These are phyloP conservation scores for Delphinella strobiligena DNA, from an alignment of 2,329 filamentous ascomycete genomes.

Conservation along the genomic window DNA sequence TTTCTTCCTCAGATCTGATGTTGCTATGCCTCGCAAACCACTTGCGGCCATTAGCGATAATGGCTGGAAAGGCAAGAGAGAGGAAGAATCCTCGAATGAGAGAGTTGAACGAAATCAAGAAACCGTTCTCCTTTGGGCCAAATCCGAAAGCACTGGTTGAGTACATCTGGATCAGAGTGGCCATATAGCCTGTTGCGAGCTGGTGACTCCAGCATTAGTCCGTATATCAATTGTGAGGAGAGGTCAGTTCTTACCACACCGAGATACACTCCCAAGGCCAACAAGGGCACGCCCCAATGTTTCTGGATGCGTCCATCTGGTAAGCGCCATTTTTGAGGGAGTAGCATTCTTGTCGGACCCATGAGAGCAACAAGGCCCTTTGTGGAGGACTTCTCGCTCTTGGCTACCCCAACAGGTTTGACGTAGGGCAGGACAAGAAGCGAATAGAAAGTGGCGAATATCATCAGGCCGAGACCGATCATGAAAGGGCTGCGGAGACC, in stretches of 20 bases:
- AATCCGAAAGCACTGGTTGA: constrained; percentile 34
- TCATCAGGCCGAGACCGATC: constrained; percentile 47
- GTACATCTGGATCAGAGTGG: constrained; percentile 42
- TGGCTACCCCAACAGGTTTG: constrained; percentile 16
- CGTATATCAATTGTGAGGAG: neutral
- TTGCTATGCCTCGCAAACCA: constrained; percentile 9
- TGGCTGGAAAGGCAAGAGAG: constrained; percentile 31
- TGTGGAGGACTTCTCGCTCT: constrained; percentile 1
- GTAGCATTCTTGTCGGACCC: constrained; percentile 50
- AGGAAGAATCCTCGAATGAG: constrained; percentile 32
- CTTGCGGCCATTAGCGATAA: constrained; percentile 29
- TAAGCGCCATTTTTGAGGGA: constrained; percentile 44
- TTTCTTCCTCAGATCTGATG: neutral
- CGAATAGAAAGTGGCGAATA: constrained; percentile 31
- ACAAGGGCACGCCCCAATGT: constrained; percentile 51
- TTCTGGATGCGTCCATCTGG: constrained; percentile 37
- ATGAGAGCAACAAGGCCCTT: constrained; percentile 41
- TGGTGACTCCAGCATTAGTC: neutral
- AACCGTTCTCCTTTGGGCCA: constrained; percentile 32
- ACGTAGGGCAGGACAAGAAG: constrained; percentile 37
- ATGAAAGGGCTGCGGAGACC: constrained; percentile 55
- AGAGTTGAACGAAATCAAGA: constrained; percentile 33
- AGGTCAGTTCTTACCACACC: constrained; percentile 15
- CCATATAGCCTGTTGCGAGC: constrained; percentile 57
- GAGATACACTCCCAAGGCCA: constrained; percentile 54